A percentile compares a stretch with the other conserved stretches of the same genome.
These are phyloP conservation scores for Pyricularia pennisetigena DNA, from an alignment of 2,329 filamentous ascomycete species.

Conservation along the genomic window DNA sequence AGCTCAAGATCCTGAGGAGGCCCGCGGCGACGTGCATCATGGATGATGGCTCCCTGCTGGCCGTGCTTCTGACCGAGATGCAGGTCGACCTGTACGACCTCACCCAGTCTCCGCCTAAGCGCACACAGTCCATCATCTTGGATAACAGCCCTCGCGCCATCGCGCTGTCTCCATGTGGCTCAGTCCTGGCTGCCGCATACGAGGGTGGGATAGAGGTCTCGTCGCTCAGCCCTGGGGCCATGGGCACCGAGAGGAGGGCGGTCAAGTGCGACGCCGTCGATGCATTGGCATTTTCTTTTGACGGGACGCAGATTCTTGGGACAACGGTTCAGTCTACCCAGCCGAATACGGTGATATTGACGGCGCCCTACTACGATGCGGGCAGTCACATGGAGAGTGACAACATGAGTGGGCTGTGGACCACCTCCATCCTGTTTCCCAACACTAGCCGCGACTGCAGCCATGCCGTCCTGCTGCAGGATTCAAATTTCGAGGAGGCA, in stretches of 20 bases:
- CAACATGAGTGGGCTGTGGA: slow-evolving; percentile 68
- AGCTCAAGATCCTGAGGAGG: slow-evolving; percentile 69
- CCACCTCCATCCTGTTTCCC: slow-evolving; percentile 75
- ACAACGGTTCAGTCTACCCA: slow-evolving; percentile 57
- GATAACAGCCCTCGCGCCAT: slow-evolving; percentile 72
- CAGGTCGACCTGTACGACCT: slow-evolving; percentile 83
- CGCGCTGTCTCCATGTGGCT: slow-evolving; percentile 70
- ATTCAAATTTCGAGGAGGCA: slow-evolving; percentile 52
- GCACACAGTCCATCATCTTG: slow-evolving; percentile 65
- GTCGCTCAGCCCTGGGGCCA: slow-evolving; percentile 54
- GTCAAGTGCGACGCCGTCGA: slow-evolving; percentile 74
- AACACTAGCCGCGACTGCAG: slow-evolving; percentile 72
- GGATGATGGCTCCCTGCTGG: slow-evolving; percentile 66
- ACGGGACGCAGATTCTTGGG: slow-evolving; percentile 69
- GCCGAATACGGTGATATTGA: slow-evolving; percentile 65
- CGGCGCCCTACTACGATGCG: slow-evolving; percentile 70
- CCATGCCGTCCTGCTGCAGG: slow-evolving; percentile 61
- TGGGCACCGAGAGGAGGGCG: slow-evolving; percentile 58
- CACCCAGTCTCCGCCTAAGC: slow-evolving; percentile 50
- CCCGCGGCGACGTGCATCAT: slow-evolving; percentile 70
- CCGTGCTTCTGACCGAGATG: slow-evolving; percentile 72
- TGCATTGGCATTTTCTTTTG: slow-evolving; percentile 62
- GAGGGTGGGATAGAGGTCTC: slow-evolving; percentile 84
- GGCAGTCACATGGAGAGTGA: slow-evolving; percentile 56
- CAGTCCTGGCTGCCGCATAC: slow-evolving; percentile 76